Conservation (phyloP, 148 eudicot genomes). For the Rhododendron ferrugineum region DNA sequence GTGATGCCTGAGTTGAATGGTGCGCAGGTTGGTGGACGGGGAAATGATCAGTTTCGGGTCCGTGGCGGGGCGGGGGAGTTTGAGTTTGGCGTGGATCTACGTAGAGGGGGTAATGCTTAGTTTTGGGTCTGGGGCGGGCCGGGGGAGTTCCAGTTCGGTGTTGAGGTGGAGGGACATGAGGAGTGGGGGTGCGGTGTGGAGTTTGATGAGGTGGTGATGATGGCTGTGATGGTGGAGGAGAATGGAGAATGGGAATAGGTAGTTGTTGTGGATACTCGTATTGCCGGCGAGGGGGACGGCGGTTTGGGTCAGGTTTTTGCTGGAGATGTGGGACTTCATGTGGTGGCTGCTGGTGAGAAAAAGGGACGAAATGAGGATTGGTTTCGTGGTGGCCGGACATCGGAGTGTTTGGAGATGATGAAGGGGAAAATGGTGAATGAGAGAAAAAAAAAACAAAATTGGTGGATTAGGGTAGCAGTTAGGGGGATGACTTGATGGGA, state of each 20-base stretch:
- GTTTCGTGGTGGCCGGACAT: slow-evolving; percentile 49
- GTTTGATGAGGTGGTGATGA: neutral
- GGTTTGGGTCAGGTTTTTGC: neutral
- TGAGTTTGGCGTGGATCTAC: neutral
- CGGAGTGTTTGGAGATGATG: neutral
- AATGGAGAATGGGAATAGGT: neutral
- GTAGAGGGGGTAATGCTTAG: neutral
- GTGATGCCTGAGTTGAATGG: neutral
- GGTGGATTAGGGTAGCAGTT: neutral
- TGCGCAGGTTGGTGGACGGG: no score
- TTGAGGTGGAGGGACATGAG: slow-evolving; percentile 32
- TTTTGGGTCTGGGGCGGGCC: neutral
- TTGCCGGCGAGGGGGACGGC: neutral
- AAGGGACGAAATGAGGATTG: slow-evolving; percentile 52
- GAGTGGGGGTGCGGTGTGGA: slow-evolving; percentile 15
- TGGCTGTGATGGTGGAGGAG: slow-evolving; percentile 16
- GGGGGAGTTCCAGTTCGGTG: slow-evolving; percentile 2
- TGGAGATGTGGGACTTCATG: slow-evolving; percentile 9
- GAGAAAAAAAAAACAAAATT: neutral
- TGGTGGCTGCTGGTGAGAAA: slow-evolving; percentile 15
- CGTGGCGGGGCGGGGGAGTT: neutral
- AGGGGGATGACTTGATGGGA: slow-evolving; percentile 14
- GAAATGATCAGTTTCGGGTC: neutral
- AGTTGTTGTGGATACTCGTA: slow-evolving; percentile 23
- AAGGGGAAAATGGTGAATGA: neutral